Base-by-base conservation (phyloP, 768 basidiomycete genomes). In the Lentinus brumalis region DNA sequence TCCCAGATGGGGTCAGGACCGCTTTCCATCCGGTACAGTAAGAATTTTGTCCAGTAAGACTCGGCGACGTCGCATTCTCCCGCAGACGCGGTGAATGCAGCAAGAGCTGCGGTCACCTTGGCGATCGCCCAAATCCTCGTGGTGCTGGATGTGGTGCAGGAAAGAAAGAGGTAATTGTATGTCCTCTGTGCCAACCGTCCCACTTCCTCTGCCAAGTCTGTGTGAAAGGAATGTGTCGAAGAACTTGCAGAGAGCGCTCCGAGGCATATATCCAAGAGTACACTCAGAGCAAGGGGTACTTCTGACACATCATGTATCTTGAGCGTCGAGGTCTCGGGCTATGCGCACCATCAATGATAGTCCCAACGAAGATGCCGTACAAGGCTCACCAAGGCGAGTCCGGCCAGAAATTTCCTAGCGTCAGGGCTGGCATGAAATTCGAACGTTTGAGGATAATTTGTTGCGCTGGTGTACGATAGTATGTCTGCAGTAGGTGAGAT, bases 201-300 rank as follows among this genome's bases (percentile, higher is more conserved):
- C 14, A 77, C 72, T 11, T 78, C 70, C 35, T 79, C 81, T 49
- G 77, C 65, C 45, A 85, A 65, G 65, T 88, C 84, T 15, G 71
- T 67, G 9, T 86, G 74, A 52, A 85, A 82, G 74, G 80, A 81
- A 38, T 80, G 78, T 12, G 76, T 79, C 45, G 77, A 75, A 12
- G 82, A 70, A 1, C 79, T 67, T 3, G 79, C 78, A 44, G 71
- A 73, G 49, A 87, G 59, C 2, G 79, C 69, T 52, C 74, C 76
- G 32, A 77, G 71, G 26, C 83, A 64, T 14, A 84, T 69, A 40
- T 83, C 78, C 18, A 82, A 67, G 26, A 84, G 67, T 38, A 81
- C 71, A 38, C 77, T 76, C 49, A 84, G 73, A 57, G 88, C 79
- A 3, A 78, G 69, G 4, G 81, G 74, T 8, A 86, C 66, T 50